phyloP scores from a whole-genome alignment of 2,329 filamentous ascomycete species.

The Nothophoma quercina region DNA sequence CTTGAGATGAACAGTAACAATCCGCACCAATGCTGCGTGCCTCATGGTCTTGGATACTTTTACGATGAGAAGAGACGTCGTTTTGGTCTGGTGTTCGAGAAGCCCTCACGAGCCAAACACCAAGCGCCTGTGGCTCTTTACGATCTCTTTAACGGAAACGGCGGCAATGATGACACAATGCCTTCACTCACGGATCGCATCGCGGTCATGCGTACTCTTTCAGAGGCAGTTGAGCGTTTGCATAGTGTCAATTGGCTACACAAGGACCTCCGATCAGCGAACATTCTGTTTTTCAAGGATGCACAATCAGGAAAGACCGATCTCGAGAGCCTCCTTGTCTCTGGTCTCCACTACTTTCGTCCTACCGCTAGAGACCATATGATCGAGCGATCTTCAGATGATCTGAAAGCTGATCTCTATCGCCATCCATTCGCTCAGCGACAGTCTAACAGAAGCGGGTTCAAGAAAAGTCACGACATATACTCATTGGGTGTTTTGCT shows the following conservation, averaged over 20 bases:
- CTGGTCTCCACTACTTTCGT: conserved; percentile 64
- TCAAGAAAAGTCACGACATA: too few relatives aligned
- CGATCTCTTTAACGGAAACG: too few relatives aligned
- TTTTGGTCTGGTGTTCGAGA: conserved; percentile 65
- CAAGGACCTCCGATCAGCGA: conserved; percentile 63
- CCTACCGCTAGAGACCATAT: conserved; percentile 60
- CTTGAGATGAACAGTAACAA: too few relatives aligned
- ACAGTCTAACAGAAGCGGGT: too few relatives aligned
- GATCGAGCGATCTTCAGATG: conserved; percentile 58
- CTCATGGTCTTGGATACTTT: too few relatives aligned
- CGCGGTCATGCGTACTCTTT: conserved; percentile 59
- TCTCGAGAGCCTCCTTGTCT: conserved; percentile 55
- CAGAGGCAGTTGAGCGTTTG: conserved; percentile 63
- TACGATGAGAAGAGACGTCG: too few relatives aligned
- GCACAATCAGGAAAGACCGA: conserved; percentile 49
- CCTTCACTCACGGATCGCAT: conserved; percentile 63
- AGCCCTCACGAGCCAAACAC: too few relatives aligned
- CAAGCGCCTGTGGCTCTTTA: too few relatives aligned
- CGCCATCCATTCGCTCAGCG: too few relatives aligned
- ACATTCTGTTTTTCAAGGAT: conserved; percentile 60
- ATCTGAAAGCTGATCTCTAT: conserved; percentile 59
- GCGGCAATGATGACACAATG: conserved; percentile 42
- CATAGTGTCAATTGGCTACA: conserved; percentile 66
- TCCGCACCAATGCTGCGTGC: too few relatives aligned
- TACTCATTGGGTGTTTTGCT: too few relatives aligned